These are phyloP conservation scores for Phytophthora rubi DNA, from an alignment of 352 stramenopile species.

Conservation along the genomic window DNA sequence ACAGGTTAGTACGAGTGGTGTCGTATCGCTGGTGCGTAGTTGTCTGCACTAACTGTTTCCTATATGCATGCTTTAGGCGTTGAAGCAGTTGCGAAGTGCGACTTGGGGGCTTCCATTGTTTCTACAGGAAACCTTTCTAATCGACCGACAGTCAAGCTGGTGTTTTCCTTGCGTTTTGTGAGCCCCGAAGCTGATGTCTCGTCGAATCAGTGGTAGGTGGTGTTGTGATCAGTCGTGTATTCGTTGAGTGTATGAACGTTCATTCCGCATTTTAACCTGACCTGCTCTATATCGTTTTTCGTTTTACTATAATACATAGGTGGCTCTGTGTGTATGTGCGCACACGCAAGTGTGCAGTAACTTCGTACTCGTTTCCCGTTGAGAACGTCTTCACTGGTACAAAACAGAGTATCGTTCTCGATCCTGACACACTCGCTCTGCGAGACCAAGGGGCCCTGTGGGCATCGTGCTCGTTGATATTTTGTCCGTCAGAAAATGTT, in stretches of 20 bases:
- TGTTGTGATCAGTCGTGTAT: slow-evolving; percentile 1
- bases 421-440: slow-evolving; percentile 33
- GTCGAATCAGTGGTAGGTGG: slow-evolving; percentile 35
- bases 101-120: slow-evolving; percentile 24
- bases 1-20: slow-evolving; percentile 23
- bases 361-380: slow-evolving; percentile 48
- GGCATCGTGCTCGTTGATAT: slow-evolving; percentile 51
- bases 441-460: slow-evolving; percentile 37
- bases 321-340: slow-evolving; percentile 45
- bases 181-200: slow-evolving; percentile 27
- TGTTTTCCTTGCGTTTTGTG: slow-evolving; percentile 29
- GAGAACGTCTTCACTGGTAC: slow-evolving; percentile 12
- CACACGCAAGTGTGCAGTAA: slow-evolving; percentile 30
- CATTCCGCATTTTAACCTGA: slow-evolving; percentile 2
- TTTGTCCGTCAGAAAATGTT: slow-evolving; percentile 30
- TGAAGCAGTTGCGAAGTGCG: slow-evolving; percentile 28
- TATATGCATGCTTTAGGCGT: slow-evolving; percentile 27
- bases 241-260: neutral
- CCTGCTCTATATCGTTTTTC: slow-evolving; percentile 8
- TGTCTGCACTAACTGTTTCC: slow-evolving; percentile 3
- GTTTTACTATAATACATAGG: slow-evolving; percentile 17
- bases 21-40: slow-evolving; percentile 1
- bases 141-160: slow-evolving; percentile 31
- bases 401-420: slow-evolving; percentile 38
- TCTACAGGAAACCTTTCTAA: slow-evolving; percentile 29